Base-by-base conservation (phyloP, 441 rosid genomes). In the Metrosideros polymorpha region DNA sequence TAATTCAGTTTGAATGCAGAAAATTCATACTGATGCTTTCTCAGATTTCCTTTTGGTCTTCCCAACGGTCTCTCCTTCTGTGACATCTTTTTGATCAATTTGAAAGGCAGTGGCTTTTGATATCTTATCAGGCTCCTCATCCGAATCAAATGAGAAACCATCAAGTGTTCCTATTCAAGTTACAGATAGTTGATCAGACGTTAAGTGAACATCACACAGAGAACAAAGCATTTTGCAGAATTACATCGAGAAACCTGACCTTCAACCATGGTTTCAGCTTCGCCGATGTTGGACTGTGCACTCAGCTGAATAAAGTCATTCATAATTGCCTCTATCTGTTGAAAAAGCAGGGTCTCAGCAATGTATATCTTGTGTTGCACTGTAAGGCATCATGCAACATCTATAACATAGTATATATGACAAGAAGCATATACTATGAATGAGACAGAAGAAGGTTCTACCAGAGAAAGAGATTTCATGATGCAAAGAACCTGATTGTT, bases 261-360 rank as follows among this genome's bases (percentile, higher is more conserved):
- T 95, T 97, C 99, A 89, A 96, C 94, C 99, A 97, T 95, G 76
- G 99, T 97, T 91, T 97, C 99, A 51, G 98, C 94, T 91, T 95
- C 98, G 24, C 90, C 92, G 88, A 95, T 98, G 89, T 96, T 95
- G 35, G 98, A 95, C 82, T 92, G 94, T 52, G 99, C 96, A 87
- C 91, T 95, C 86, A 96, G 93, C 92, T 95, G 98, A 89, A 97
- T 94, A 90, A 93, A 96, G 90, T 97, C 99, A 90, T 94, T 91
- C 97, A 95, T 95, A 87, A 97, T 95, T 85, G 98, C 98, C 91
- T 97, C 98, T 84, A 95, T 91, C 98, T 96, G 95, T 88, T 57
- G 85, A 90, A 39, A 84, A 82, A 86, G 85, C 59, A 66, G 56
- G 13, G 32, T 32, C 85, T 53, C 30, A 83, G 53, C 86, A 83